These are phyloP conservation scores for Suillus fuscotomentosus DNA, from an alignment of 768 basidiomycete species.

Conservation along the genomic window DNA sequence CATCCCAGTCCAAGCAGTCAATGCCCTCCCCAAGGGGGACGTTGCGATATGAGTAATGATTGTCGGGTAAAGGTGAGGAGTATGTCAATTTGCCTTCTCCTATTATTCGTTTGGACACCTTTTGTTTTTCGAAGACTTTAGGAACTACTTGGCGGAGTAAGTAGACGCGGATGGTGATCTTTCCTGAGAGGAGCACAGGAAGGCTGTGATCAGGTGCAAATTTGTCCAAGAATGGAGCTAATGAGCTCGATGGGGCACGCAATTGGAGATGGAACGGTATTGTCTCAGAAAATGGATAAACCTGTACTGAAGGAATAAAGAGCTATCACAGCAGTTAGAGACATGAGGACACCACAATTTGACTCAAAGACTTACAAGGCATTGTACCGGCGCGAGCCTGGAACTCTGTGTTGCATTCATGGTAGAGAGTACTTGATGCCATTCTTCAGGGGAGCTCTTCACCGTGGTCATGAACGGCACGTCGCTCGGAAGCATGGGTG, in stretches of 20 bases:
- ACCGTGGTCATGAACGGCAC: conserved; percentile 55
- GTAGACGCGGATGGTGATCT: conserved; percentile 42
- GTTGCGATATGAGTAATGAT: conserved; percentile 6
- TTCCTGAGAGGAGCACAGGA: conserved; percentile 10
- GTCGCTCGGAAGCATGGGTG: conserved; percentile 45
- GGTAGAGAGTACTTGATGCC: conserved; percentile 49
- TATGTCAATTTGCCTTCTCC: conserved; percentile 50
- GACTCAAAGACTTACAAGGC: conserved; percentile 43
- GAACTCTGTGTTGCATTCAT: conserved; percentile 38
- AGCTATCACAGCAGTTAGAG: conserved; percentile 36
- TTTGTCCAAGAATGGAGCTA: conserved; percentile 43
- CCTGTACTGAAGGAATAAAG: conserved; percentile 57
- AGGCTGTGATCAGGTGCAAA: conserved; percentile 4
- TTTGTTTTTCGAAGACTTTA: conserved; percentile 24
- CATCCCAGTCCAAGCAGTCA: conserved; percentile 61
- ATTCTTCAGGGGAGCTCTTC: conserved; percentile 66
- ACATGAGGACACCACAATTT: neutral
- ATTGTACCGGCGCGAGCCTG: conserved; percentile 40
- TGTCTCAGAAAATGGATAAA: conserved; percentile 51
- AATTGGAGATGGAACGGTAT: conserved; percentile 73
- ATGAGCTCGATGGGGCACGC: conserved; percentile 42
- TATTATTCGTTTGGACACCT: conserved; percentile 25
- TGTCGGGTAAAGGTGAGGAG: conserved; percentile 36
- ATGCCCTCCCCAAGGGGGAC: conserved; percentile 25
- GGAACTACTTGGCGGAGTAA: conserved; percentile 50